Evolutionary conservation across 2,329 filamentous ascomycete species (phyloP), one percentile per base, ranked within the genome.

Genomic region (Gremmenia infestans): DNA sequence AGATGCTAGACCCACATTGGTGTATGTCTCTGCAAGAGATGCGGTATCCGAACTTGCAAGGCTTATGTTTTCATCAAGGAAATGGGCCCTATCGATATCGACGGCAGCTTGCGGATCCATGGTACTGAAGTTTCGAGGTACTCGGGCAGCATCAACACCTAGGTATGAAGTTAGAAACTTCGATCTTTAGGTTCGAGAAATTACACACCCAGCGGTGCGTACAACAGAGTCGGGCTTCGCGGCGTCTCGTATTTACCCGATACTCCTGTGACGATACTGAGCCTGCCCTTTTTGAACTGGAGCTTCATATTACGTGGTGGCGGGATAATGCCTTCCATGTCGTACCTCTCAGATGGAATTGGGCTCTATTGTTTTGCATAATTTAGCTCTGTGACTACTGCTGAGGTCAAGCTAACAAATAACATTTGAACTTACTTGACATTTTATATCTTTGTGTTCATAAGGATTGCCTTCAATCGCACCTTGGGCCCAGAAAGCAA

Each of bases 401-500:
- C 35, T 12, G 22, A 35, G 12, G 35, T 11, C 6, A 15, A 22
- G 22, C 28, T n/a, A 25, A 17, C 3, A 45, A 49, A 35, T 52
- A 53, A 2, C 35, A 40, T 47, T 12, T 39, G 40, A 39, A 51
- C 59, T 63, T 66, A 64, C 57, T 28, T 46, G 42, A 49, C 43
- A 50, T 25, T 64, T 61, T 12, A 56, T 48, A 6, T 58, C 47
- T 11, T 50, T 50, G 2, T 60, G 58, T 15, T 72, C 65, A 42
- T 55, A 63, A n/a, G 28, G 40, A 25, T 65, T 57, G 28, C 59
- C 63, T 36, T 23, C 48, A 15, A 65, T 66, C 69, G 53, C 68
- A 64, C 58, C 67, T 57, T 39, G 67, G 68, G 50, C 72, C 74
- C 55, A 72, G 61, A 35, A 73, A 63, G 67, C 70, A 72, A 78